phyloP scores from a whole-genome alignment of 2,329 filamentous ascomycete species.

The Fusarium proliferatum region DNA sequence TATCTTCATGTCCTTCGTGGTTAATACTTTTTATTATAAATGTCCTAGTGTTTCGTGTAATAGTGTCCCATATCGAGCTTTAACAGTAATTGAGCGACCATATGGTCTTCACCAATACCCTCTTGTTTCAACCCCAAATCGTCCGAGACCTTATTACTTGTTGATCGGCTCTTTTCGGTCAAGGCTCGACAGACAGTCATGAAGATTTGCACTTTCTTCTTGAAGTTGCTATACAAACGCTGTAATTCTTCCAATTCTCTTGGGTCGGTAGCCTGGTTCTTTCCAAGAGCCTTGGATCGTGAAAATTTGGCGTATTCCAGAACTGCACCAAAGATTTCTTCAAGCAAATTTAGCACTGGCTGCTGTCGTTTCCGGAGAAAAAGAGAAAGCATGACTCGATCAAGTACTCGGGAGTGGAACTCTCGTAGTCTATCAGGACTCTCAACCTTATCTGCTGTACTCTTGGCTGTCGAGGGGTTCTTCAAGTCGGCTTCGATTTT shows the following conservation, averaged over 20 bases:
- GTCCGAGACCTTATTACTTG: conserved; percentile 46
- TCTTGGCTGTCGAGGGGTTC: conserved; percentile 52
- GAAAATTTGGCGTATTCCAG: conserved; percentile 73
- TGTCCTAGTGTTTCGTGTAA: conserved; percentile 57
- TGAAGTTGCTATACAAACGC: conserved; percentile 72
- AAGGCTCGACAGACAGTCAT: conserved; percentile 76
- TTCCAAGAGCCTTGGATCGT: conserved; percentile 53
- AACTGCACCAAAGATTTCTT: conserved; percentile 80
- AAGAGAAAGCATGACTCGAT: conserved; percentile 78
- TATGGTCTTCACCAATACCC: conserved; percentile 62
- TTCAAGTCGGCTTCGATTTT: conserved; percentile 69
- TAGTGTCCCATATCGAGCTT: conserved; percentile 78
- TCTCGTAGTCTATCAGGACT: conserved; percentile 75
- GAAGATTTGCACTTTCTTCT: conserved; percentile 79
- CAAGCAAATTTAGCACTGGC: conserved; percentile 76
- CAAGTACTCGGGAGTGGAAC: conserved; percentile 78
- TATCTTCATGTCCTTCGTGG: neutral
- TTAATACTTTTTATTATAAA: neutral
- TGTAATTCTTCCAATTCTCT: conserved; percentile 38
- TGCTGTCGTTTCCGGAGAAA: conserved; percentile 80
- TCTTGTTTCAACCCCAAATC: conserved; percentile 50
- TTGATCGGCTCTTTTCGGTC: conserved; percentile 68
- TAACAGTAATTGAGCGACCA: conserved; percentile 74
- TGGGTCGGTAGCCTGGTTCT: conserved; percentile 24
- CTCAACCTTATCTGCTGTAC: conserved; percentile 45